These are phyloP conservation scores for Boletellus sp. DNA, from an alignment of 768 basidiomycete genomes.

Conservation along the genomic window DNA sequence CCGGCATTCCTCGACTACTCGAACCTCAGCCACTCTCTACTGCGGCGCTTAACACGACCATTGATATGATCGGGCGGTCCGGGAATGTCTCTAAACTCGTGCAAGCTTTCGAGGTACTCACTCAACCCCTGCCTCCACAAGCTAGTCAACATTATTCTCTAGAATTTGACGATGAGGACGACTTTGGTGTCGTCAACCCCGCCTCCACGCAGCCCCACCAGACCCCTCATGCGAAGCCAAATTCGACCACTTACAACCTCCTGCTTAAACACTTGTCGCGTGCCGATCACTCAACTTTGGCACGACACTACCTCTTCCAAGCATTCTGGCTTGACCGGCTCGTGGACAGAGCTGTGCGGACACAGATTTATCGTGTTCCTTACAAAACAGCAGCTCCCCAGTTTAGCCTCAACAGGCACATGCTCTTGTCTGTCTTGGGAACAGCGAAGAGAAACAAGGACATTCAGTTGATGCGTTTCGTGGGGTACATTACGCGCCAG, in stretches of 20 bases:
- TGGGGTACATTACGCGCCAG: constrained; percentile 43
- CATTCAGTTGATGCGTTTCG: constrained; percentile 57
- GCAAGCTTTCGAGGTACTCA: constrained; percentile 74
- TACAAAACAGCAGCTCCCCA: constrained; percentile 43
- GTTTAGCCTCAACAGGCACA: constrained; percentile 52
- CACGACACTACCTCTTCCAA: constrained; percentile 63
- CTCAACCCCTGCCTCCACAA: constrained; percentile 59
- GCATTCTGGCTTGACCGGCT: constrained; percentile 45
- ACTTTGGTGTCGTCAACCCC: constrained; percentile 43
- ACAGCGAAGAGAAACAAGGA: constrained; percentile 58
- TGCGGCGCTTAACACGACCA: constrained; percentile 64
- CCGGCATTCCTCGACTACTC: constrained; percentile 10
- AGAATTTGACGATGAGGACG: constrained; percentile 65
- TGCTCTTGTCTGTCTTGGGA: constrained; percentile 56
- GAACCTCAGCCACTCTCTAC: constrained; percentile 54
- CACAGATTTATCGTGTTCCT: constrained; percentile 29
- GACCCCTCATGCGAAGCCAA: constrained; percentile 50
- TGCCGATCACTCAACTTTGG: constrained; percentile 47
- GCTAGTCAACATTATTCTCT: constrained; percentile 42
- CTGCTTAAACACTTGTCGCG: constrained; percentile 57
- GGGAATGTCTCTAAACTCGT: constrained; percentile 64
- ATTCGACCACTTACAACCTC: constrained; percentile 62
- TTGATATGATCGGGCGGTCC: constrained; percentile 64
- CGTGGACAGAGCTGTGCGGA: constrained; percentile 32
- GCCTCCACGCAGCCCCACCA: constrained; percentile 32